Conservation (phyloP, 2,329 filamentous ascomycete genomes). For the Dactylellina sp. region DNA sequence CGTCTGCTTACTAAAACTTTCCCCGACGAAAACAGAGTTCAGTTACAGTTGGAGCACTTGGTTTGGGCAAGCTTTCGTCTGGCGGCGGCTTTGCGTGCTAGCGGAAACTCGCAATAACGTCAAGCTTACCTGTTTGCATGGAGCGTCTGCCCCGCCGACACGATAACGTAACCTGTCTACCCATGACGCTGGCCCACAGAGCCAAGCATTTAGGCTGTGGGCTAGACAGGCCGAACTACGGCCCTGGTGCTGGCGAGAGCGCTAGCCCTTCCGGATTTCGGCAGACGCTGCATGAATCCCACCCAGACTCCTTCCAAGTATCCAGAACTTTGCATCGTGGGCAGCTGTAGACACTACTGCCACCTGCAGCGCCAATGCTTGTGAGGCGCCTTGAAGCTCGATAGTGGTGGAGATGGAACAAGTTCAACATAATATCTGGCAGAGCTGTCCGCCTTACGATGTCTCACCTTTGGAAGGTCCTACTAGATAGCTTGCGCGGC, state of each 20-base stretch:
- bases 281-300: constrained; percentile 33
- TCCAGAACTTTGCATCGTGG: too few species aligned
- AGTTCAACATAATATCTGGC: not conserved
- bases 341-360: constrained; percentile 3
- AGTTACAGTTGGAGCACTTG: not conserved
- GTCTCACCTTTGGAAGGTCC: constrained; percentile 44
- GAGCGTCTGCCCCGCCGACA: constrained; percentile 22
- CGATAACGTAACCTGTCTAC: constrained; percentile 39
- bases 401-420: not conserved
- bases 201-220: constrained; percentile 28
- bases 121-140: too few species aligned
- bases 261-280: constrained; percentile 36
- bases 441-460: constrained; percentile 31
- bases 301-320: not conserved
- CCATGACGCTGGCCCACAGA: not conserved
- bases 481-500: constrained; percentile 38
- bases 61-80: constrained; percentile 15
- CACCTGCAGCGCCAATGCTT: constrained; percentile 26
- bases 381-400: constrained; percentile 1
- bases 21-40: not conserved
- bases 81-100: too few species aligned
- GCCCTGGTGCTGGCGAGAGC: constrained; percentile 11
- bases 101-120: too few species aligned
- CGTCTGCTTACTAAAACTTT: constrained; percentile 10
- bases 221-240: not conserved